Conservation (phyloP, 169 alveolate genomes). For the Cryptosporidium sp. region DNA sequence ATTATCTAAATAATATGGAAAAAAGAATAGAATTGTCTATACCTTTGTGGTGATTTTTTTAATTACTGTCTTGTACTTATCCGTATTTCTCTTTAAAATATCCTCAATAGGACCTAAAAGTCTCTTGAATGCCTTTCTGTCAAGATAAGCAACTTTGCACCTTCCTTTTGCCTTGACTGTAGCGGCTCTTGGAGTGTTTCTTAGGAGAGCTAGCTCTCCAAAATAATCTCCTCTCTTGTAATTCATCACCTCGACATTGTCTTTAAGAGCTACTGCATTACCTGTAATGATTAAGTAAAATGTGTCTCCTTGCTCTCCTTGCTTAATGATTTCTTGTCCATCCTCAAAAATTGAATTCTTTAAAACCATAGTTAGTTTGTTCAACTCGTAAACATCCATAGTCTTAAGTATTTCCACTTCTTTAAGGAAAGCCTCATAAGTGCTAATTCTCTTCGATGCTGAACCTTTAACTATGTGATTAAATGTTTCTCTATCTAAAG, state of each 20-base stretch:
- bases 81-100: slow-evolving; percentile 91
- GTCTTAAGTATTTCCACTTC: slow-evolving; percentile 89
- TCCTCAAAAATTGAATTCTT: slow-evolving; percentile 84
- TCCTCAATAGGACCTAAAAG: slow-evolving; percentile 96
- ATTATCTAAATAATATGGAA: neutral
- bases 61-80: slow-evolving; percentile 86
- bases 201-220: slow-evolving; percentile 96
- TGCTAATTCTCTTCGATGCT: slow-evolving; percentile 92
- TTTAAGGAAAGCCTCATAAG: slow-evolving; percentile 90
- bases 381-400: slow-evolving; percentile 94
- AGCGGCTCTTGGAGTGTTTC: slow-evolving; percentile 95
- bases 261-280: slow-evolving; percentile 92
- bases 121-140: slow-evolving; percentile 93
- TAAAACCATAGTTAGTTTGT: slow-evolving; percentile 93
- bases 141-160: slow-evolving; percentile 89
- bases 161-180: slow-evolving; percentile 90
- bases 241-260: slow-evolving; percentile 87
- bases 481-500: slow-evolving; percentile 93
- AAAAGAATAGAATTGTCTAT: neutral
- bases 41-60: slow-evolving; percentile 50
- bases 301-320: slow-evolving; percentile 95
- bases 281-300: slow-evolving; percentile 95
- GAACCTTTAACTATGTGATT: slow-evolving; percentile 94
- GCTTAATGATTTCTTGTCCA: slow-evolving; percentile 92
- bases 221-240: slow-evolving; percentile 94